phyloP scores from a whole-genome alignment of 2,329 filamentous ascomycete genomes.

The Colletotrichum musicola region DNA sequence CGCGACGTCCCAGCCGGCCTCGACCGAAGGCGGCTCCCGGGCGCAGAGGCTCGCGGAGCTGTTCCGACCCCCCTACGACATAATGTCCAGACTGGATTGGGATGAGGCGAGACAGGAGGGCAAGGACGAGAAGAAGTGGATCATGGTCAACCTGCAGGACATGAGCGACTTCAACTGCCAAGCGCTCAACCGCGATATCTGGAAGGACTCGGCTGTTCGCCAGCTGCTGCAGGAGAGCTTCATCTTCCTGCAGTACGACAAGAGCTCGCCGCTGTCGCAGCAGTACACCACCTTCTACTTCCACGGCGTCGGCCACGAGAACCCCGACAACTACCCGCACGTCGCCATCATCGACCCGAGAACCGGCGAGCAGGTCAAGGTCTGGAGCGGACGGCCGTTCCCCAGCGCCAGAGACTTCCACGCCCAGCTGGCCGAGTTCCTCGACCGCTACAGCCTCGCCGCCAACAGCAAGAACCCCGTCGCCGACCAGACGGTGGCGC shows the following conservation, averaged over 20 bases:
- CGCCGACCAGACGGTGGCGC: slow-evolving; percentile 79
- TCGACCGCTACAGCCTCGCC: slow-evolving; percentile 95
- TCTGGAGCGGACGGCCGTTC: slow-evolving; percentile 89
- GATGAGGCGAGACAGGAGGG: slow-evolving; percentile 87
- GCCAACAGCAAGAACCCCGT: slow-evolving; percentile 94
- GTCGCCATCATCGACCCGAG: slow-evolving; percentile 95
- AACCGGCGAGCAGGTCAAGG: slow-evolving; percentile 96
- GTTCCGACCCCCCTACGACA: slow-evolving; percentile 90
- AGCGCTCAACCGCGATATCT: slow-evolving; percentile 91
- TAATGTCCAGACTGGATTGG: slow-evolving; percentile 84
- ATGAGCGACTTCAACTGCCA: slow-evolving; percentile 95
- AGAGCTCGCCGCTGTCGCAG: slow-evolving; percentile 81
- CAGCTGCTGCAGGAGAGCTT: slow-evolving; percentile 92
- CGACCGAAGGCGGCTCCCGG: slow-evolving; percentile 70
- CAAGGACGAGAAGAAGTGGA: slow-evolving; percentile 91
- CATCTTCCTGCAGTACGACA: slow-evolving; percentile 94
- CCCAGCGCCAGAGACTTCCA: slow-evolving; percentile 84
- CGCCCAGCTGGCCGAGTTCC: slow-evolving; percentile 91
- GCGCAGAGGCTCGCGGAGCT: slow-evolving; percentile 87
- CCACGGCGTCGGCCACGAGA: slow-evolving; percentile 75
- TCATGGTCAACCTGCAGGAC: slow-evolving; percentile 96
- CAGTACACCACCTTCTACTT: slow-evolving; percentile 96
- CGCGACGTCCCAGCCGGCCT: slow-evolving; percentile 35
- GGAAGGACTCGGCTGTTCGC: slow-evolving; percentile 86
- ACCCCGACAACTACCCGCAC: slow-evolving; percentile 92